A percentile compares a stretch with the other conserved stretches of the same genome.
Conservation (phyloP, 2,329 filamentous ascomycete genomes). For the Fusarium acutatum region DNA sequence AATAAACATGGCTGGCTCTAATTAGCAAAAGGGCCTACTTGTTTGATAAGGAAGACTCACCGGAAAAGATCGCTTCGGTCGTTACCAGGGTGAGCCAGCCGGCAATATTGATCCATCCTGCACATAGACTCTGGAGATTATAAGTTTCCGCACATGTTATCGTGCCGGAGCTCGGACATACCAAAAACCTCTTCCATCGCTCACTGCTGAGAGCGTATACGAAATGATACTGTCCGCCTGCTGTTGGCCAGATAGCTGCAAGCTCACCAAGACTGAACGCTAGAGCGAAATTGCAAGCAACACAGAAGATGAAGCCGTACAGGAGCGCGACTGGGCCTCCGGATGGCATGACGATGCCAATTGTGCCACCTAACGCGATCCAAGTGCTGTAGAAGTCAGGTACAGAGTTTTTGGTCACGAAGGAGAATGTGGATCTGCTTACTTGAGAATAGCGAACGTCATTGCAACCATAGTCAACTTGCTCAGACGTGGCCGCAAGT, state of each 20-base stretch:
- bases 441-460: neutral
- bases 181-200: neutral
- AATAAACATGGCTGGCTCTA: neutral
- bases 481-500: neutral
- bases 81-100: neutral
- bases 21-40: accelerated
- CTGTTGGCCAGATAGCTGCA: neutral
- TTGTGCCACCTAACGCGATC: neutral
- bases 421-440: neutral
- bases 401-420: accelerated
- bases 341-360: neutral
- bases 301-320: neutral
- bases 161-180: accelerated
- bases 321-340: neutral
- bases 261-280: neutral
- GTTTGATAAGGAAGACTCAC: neutral
- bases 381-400: neutral
- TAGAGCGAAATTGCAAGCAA: neutral
- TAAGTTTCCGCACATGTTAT: accelerated
- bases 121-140: neutral
- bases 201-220: neutral
- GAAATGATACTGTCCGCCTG: neutral
- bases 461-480: neutral
- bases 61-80: neutral
- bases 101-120: neutral